Evolutionary conservation across 371 early-diverging fungal species (phyloP).

Genomic region (Quaeritorhiza haematococci): DNA sequence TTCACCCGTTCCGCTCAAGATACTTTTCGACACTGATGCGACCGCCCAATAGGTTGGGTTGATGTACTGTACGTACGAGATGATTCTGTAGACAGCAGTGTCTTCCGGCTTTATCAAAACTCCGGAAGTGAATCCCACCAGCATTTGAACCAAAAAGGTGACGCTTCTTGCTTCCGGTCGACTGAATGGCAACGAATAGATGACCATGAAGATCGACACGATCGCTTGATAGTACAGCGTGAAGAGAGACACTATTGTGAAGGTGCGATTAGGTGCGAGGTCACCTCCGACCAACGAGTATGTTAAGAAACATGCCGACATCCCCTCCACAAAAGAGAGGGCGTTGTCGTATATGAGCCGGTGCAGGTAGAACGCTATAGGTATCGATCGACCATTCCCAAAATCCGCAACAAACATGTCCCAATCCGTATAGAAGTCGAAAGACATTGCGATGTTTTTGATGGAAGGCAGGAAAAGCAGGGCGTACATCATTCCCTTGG

Average conservation of each 20-base stretch:
- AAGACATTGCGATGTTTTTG: slow-evolving; percentile 28
- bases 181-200: slow-evolving; percentile 15
- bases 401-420: slow-evolving; percentile 22
- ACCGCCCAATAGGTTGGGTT: slow-evolving; percentile 29
- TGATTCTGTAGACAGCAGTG: slow-evolving; percentile 11
- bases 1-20: no score
- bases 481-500: slow-evolving; percentile 24
- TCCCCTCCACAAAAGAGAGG: slow-evolving; percentile 14
- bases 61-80: slow-evolving; percentile 21
- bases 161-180: slow-evolving; percentile 24
- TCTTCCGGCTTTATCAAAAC: slow-evolving; percentile 25
- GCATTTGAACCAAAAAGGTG: slow-evolving; percentile 18
- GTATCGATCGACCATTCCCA: slow-evolving; percentile 12
- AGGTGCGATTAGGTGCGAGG: slow-evolving; percentile 6
- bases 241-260: slow-evolving; percentile 13
- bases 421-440: slow-evolving; percentile 28
- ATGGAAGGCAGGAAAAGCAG: slow-evolving; percentile 13
- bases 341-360: slow-evolving; percentile 24
- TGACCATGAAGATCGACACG: slow-evolving; percentile 19
- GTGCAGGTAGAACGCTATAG: slow-evolving; percentile 19
- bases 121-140: slow-evolving; percentile 16
- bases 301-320: slow-evolving; percentile 7
- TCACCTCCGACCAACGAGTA: slow-evolving; percentile 19
- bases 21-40: slow-evolving; percentile 9
- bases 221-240: slow-evolving; percentile 24